A percentile compares a stretch with the other conserved stretches of the same genome.
Conservation (phyloP, 176 grass and related monocot species). For the Oryza rufipogon region DNA sequence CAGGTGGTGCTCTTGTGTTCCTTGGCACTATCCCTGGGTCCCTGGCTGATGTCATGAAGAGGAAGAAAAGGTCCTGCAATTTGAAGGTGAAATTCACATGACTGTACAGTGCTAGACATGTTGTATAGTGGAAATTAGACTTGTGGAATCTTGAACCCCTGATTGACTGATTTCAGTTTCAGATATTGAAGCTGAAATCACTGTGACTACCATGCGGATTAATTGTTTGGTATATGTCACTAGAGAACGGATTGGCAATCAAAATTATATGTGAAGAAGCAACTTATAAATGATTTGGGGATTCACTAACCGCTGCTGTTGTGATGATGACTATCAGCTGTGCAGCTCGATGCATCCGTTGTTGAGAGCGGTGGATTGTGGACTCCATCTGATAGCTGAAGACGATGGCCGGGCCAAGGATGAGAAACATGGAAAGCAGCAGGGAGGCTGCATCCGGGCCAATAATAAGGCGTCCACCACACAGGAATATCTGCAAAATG, state of each 20-base stretch:
- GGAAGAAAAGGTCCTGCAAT: slow-evolving; percentile 59
- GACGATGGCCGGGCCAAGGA: slow-evolving; percentile 40
- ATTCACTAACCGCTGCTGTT: slow-evolving; percentile 39
- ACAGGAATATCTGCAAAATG: slow-evolving; percentile 61
- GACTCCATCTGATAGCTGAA: slow-evolving; percentile 56
- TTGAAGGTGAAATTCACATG: background rate
- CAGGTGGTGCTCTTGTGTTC: slow-evolving; percentile 58
- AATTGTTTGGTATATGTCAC: background rate
- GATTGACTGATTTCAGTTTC: background rate
- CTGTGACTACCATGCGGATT: background rate
- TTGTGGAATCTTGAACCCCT: slow-evolving; percentile 1
- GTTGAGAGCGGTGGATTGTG: slow-evolving; percentile 33
- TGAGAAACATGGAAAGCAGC: slow-evolving; percentile 47
- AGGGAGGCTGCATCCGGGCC: slow-evolving; percentile 62
- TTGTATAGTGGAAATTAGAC: background rate
- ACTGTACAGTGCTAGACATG: background rate
- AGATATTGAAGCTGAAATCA: background rate
- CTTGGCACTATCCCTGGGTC: slow-evolving; percentile 72
- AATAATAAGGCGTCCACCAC: slow-evolving; percentile 57
- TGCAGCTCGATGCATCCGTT: slow-evolving; percentile 27
- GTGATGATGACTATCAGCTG: slow-evolving; percentile 37
- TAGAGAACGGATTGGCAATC: no score
- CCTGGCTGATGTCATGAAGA: slow-evolving; percentile 54
- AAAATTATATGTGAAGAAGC: background rate
- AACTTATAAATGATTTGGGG: background rate